A percentile compares a stretch with the other conserved stretches of the same genome.
Evolutionary conservation across 352 stramenopile genomes (phyloP).

Genomic region (Phytopythium boreale): DNA sequence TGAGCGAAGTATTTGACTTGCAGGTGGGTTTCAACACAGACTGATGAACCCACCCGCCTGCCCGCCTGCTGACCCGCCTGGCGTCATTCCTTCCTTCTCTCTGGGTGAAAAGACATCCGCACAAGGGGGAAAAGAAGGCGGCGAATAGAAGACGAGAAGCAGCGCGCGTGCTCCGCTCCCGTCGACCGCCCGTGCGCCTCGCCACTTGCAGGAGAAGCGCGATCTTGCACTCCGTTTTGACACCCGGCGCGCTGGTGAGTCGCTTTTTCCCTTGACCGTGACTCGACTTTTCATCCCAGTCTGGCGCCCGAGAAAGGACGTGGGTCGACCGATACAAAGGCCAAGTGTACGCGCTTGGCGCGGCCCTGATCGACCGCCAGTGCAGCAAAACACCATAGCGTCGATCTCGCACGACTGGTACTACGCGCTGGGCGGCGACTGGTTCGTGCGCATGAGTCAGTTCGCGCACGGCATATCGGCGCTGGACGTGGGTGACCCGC

Average conservation of each 20-base stretch:
- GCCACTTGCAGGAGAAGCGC: not conserved
- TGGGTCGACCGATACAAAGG: too few species aligned
- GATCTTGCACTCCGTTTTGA: not conserved
- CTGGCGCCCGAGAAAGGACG: too few species aligned
- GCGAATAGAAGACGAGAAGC: not conserved
- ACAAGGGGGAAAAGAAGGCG: not conserved
- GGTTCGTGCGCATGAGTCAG: conserved; percentile 66
- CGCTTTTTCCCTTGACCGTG: not conserved
- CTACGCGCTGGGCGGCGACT: conserved; percentile 36
- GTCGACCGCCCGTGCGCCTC: not conserved
- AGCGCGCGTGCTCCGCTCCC: not conserved
- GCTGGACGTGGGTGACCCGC: conserved; percentile 43
- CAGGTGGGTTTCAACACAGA: not conserved
- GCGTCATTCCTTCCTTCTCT: conserved; percentile 2
- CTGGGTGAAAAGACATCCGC: conserved; percentile 6
- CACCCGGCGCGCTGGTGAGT: not conserved
- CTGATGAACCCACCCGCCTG: not conserved
- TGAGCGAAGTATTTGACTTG: too few species aligned
- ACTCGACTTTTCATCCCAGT: too few species aligned
- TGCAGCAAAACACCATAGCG: not conserved
- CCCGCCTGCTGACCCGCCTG: not conserved
- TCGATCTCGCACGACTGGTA: conserved; percentile 9
- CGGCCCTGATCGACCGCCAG: too few species aligned
- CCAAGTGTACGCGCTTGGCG: too few species aligned
- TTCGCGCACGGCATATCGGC: conserved; percentile 82